Evolutionary conservation across 2,329 filamentous ascomycete genomes (phyloP).

Genomic region (Pezicula carpinea): DNA sequence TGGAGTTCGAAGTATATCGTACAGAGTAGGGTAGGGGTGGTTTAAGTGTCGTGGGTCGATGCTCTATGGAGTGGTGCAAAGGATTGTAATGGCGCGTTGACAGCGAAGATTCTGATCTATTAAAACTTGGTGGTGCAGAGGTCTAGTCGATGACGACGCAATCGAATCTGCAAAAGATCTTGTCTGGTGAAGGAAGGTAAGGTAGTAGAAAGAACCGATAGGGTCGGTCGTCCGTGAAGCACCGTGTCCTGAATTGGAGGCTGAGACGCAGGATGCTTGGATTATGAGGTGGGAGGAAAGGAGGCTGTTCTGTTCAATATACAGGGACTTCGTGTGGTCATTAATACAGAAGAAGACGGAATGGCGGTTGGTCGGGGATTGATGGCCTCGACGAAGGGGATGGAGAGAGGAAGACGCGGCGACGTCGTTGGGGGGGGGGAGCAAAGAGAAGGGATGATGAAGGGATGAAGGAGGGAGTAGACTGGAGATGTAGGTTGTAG

Average conservation of each 20-base stretch:
- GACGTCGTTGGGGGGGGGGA: background rate
- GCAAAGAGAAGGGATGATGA: background rate
- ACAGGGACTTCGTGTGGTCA: background rate
- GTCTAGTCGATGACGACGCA: constrained; percentile 20
- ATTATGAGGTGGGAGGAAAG: constrained; percentile 11
- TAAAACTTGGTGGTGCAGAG: constrained; percentile 17
- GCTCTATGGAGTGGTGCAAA: constrained; percentile 2
- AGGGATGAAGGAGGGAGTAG: constrained; percentile 1
- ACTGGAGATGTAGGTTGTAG: background rate
- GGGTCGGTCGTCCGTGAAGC: constrained; percentile 26
- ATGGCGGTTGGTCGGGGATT: background rate
- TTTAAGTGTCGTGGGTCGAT: background rate
- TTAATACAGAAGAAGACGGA: constrained; percentile 1
- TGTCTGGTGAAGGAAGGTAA: constrained; percentile 16
- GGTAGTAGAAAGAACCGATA: constrained; percentile 20
- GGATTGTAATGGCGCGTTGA: constrained; percentile 10
- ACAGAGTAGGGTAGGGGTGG: background rate
- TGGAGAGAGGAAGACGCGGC: background rate
- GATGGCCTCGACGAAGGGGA: background rate
- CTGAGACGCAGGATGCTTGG: constrained; percentile 15
- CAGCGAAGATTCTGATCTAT: constrained; percentile 16
- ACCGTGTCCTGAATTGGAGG: constrained; percentile 4
- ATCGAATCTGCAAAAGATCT: constrained; percentile 11
- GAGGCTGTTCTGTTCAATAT: background rate
- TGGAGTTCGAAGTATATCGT: background rate